Evolutionary conservation across 2,329 filamentous ascomycete species (phyloP), one percentile per base, ranked within the genome.

Genomic region (Claviceps maximensis): DNA sequence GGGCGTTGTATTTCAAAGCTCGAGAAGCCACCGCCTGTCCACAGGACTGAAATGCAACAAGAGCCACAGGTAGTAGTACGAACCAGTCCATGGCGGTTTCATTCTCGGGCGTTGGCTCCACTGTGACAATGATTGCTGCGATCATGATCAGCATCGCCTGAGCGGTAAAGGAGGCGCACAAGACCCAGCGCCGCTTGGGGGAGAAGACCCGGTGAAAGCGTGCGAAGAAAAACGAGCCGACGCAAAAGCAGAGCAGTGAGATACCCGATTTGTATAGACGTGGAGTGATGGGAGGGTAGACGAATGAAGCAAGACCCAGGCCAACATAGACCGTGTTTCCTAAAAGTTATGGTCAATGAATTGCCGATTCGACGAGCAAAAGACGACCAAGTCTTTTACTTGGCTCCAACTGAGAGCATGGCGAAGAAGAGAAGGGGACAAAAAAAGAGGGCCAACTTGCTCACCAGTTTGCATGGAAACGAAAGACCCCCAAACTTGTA

Each of bases 381-480:
- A 31, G 29, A 4, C 29, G 29, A 31, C 29, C 29, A 3, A 6
- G 29, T 31, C 29, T 31, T 31, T 31, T 31, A 8, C 2, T 5
- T 33, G 7, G 31, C 31, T 33, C 31, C 10, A 10, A 12, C 10
- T 12, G 13, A 25, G 17, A 23, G 13, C 21, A 12, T 12, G 10
- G 23, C 7, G 2, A 7, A 10, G 17, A 44, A 44, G 25, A 15
- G 8, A 25, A 7, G 1, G 6, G 13, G 9, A 15, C 2, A 9
- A 17, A 8, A 44, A 23, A 8, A n/a, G n/a, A n/a, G n/a, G 36
- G 19, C 17, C 15, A 21, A 12, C 10, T 21, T 46, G 25, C 71
- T 57, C 61, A 79, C 85, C 86, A 33, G 86, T 90, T 63, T 90
- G 87, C 86, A 90, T 90, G 60, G 83, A 87, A 42, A 89, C 86